A percentile compares a stretch with the other conserved stretches of the same genome.
Evolutionary conservation across 169 alveolate genomes (phyloP).

Genomic region (Eimeria zaria): DNA sequence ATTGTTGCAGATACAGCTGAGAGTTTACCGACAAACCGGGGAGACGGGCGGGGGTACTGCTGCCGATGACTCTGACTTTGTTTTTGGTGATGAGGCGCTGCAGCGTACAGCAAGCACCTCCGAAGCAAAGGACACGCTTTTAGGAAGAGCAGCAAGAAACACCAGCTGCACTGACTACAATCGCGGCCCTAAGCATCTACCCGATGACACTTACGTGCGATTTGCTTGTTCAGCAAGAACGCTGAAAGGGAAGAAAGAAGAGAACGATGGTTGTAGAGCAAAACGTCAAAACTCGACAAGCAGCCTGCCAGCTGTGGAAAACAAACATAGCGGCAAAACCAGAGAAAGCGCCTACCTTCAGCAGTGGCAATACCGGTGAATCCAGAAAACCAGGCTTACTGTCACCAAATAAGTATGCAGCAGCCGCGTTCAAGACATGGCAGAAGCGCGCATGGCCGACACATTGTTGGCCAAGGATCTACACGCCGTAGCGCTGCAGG

Average conservation of each 20-base stretch:
- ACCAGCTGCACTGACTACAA: neutral
- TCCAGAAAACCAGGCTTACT: neutral
- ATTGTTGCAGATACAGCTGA: conserved; percentile 65
- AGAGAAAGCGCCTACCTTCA: neutral
- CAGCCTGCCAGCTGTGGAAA: conserved; percentile 57
- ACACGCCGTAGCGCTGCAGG: neutral
- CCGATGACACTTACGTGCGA: conserved; percentile 19
- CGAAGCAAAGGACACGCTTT: neutral
- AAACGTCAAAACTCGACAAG: conserved; percentile 22
- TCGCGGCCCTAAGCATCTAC: neutral
- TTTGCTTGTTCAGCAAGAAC: conserved; percentile 18
- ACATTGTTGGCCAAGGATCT: neutral
- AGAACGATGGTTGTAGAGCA: conserved; percentile 36
- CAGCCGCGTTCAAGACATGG: neutral
- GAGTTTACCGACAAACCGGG: conserved; percentile 40
- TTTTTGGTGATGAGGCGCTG: neutral
- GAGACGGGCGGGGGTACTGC: conserved; percentile 48
- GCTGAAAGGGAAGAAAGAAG: conserved; percentile 19
- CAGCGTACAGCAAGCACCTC: neutral
- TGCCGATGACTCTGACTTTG: conserved; percentile 8
- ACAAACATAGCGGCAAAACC: neutral
- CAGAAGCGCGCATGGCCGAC: neutral
- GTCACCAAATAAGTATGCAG: neutral
- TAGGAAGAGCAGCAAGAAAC: neutral
- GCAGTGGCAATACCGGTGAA: neutral